Base-by-base conservation (phyloP, 169 alveolate species). In the Cryptosporidium sp. region DNA sequence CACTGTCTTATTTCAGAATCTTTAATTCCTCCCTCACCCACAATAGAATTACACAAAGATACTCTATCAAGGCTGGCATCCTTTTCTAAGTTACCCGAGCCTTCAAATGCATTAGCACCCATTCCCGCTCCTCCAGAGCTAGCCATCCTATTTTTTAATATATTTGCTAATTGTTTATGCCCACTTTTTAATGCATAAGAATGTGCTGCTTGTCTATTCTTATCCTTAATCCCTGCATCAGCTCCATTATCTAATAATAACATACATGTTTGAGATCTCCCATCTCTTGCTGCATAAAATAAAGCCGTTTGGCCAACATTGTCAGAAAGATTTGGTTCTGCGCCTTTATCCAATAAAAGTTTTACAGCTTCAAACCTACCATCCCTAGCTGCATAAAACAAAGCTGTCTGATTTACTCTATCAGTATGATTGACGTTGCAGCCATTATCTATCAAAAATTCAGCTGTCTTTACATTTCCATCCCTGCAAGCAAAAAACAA, bases 401-500 rank as follows among this genome's bases (percentile, higher is more conserved):
- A 69, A 67, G 97, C 96, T 1, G 98, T 94, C 87, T 96, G 98
- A 8, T 97, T 97, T 62, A 95, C 94, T 61, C 94, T 91, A 92
- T 96, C 99, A 18, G 94, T 91, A 85, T 94, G 97, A 85, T 97
- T 95, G 16, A 97, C 97, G 56, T 96, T 93, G 60, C 97, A 94
- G 8, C 98, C 98, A 44, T 93, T 85, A 12, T 93, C 94, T 14
- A 95, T 91, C 73, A 97, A 91, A 87, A 92, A 97, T 8, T 94
- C 93, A 70, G 96, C 94, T 35, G 95, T 93, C 73, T 93, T 93
- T 29, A 91, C 91, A 73, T 96, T 95, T 0, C 99, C 99, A 71
- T 97, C 99, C 69, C 99, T 94, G 9, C 97, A 97, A 4, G 98
- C 98, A 93, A 96, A 97, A 93, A 96, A 97, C 23, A 97, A 91